Evolutionary conservation across 202 grass and related monocot genomes (phyloP).

Genomic region (Setaria italica): DNA sequence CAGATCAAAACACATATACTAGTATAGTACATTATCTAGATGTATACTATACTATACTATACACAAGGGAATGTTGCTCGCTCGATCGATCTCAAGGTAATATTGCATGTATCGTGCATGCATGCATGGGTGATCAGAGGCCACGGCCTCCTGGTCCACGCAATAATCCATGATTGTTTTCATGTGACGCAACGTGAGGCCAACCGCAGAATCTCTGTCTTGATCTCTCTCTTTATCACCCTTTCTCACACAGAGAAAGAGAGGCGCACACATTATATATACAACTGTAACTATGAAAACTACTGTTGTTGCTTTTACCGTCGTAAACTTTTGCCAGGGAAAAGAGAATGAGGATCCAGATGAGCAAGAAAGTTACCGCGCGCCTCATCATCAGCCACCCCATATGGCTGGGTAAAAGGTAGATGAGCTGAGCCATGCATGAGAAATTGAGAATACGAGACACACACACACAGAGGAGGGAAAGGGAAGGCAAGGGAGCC

Average conservation of each 20-base stretch:
- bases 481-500: no score
- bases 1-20: background rate
- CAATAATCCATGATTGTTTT: conserved; percentile 62
- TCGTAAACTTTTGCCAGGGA: conserved; percentile 23
- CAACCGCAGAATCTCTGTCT: conserved; percentile 39
- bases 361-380: conserved; percentile 2
- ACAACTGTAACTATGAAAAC: conserved; percentile 30
- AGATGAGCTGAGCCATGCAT: background rate
- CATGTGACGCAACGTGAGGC: conserved; percentile 75
- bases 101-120: conserved; percentile 25
- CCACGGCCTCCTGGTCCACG: conserved; percentile 24
- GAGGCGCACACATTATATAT: background rate
- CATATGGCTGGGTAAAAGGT: background rate
- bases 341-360: conserved; percentile 18
- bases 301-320: conserved; percentile 26
- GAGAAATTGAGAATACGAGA: background rate
- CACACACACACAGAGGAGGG: no score
- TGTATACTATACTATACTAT: background rate
- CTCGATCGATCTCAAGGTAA: background rate
- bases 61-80: background rate
- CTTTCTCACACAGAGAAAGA: background rate
- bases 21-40: background rate
- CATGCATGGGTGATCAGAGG: background rate
- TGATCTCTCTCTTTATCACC: background rate
- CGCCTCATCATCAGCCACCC: background rate